phyloP scores from a whole-genome alignment of 208 protist species.

The Kentomonas sorsogonicus region DNA sequence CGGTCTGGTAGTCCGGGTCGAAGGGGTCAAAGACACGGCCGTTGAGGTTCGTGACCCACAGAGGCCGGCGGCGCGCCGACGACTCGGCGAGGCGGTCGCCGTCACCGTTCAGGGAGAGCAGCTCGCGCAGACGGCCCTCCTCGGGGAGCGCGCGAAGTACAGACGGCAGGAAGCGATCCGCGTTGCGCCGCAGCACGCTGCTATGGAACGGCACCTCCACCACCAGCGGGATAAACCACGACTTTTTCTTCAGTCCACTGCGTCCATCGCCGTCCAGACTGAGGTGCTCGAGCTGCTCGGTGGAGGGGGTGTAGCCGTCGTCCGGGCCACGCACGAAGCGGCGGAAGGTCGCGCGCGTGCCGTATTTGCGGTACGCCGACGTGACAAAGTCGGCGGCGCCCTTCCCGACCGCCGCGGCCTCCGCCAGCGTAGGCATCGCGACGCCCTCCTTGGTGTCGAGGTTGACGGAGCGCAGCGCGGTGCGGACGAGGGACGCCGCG shows the following conservation, averaged over 20 bases:
- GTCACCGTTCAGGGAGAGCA: conserved; percentile 33
- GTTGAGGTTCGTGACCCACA: conserved; percentile 84
- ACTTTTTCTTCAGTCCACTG: conserved; percentile 84
- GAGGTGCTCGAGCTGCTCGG: conserved; percentile 70
- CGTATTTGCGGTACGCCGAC: conserved; percentile 55
- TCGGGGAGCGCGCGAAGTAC: conserved; percentile 62
- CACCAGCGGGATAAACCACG: conserved; percentile 81
- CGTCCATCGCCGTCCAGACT: conserved; percentile 78
- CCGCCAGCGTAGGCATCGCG: conserved; percentile 40
- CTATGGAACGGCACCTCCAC: conserved; percentile 84
- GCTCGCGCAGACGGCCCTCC: conserved; percentile 41
- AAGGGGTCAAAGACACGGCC: conserved; percentile 63
- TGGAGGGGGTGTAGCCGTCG: conserved; percentile 71
- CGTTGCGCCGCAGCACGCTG: conserved; percentile 44
- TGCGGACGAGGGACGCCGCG: conserved; percentile 19
- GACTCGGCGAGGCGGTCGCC: background rate
- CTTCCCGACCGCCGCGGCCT: conserved; percentile 15
- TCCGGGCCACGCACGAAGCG: conserved; percentile 80
- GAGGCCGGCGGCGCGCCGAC: conserved; percentile 12
- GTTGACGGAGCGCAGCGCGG: conserved; percentile 41
- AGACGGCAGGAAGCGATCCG: conserved; percentile 72
- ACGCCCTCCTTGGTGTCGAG: conserved; percentile 66
- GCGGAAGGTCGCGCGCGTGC: conserved; percentile 44
- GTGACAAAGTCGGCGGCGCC: conserved; percentile 60
- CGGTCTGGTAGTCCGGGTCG: conserved; percentile 38